Evolutionary conservation across 1,284 basidiomycete genomes (phyloP), one percentile per base, ranked within the genome.

Genomic region (Fomitopsis betulina): DNA sequence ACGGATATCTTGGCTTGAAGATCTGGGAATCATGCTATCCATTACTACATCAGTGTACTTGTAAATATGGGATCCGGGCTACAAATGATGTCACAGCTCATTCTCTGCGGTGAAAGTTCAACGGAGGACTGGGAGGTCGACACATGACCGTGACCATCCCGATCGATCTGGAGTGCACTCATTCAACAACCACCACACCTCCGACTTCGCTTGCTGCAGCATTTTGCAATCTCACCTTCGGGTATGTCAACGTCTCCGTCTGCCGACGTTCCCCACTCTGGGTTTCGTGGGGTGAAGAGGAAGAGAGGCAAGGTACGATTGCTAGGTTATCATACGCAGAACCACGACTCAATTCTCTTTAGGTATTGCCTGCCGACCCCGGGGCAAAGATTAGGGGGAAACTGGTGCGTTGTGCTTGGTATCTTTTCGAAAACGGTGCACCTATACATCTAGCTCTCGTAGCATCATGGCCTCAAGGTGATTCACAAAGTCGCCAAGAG

Each of bases 401-500:
- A 68, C 62, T 80, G 67, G 79, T 73, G 70, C 57, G 79, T 72
- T 54, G 21, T 27, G 21, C 37, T 3, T 4, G 7, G 3, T 12
- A 12, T 3, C 25, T n/a, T 4, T 23, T n/a, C 27, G 17, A 3
- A 8, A 5, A 42, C 9, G 13, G n/a, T 15, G 13, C n/a, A 19
- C 27, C 13, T 21, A 53, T 32, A n/a, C 9, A 15, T 12, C 32
- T 52, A 64, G 59, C 40, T 49, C 47, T 55, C 30, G 59, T 61
- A 62, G 91, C 84, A 90, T 68, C 89, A 91, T 65, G 79, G 81
- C 61, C 66, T 87, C 54, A 86, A 81, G 68, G 83, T 89, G 62
- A 78, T 89, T 19, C 77, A 77, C 58, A 88, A 87, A 65, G 83
- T 86, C 5, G 82, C 85, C 52, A 97, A 94, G 76, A 93, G 89